Evolutionary conservation across 2,329 filamentous ascomycete species (phyloP).

Genomic region (Talaromyces amestolkiae): DNA sequence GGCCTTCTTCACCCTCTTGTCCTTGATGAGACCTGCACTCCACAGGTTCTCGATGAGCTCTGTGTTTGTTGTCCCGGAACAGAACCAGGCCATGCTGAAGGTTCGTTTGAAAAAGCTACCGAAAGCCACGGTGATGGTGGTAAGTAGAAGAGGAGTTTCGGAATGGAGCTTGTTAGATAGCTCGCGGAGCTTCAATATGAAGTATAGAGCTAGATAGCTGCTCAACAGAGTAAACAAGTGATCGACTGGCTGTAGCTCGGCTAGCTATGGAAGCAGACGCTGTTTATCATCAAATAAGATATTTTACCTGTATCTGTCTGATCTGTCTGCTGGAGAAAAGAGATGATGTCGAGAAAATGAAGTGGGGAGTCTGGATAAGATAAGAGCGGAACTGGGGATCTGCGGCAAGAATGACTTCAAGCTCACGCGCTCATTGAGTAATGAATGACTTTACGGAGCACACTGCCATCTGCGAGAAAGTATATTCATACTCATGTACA

Average conservation of each 20-base stretch:
- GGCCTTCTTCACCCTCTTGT: conserved; percentile 69
- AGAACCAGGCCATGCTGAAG: conserved; percentile 79
- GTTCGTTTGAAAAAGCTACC: conserved; percentile 17
- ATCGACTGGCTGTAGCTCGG: background rate
- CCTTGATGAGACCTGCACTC: conserved; percentile 69
- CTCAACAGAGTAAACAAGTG: background rate
- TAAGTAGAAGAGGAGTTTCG: background rate
- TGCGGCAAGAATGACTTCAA: conserved; percentile 12
- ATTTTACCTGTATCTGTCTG: background rate
- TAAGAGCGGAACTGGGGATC: conserved; percentile 1
- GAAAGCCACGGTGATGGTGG: conserved; percentile 17
- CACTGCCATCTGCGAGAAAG: background rate
- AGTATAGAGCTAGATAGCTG: background rate
- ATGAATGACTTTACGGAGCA: background rate
- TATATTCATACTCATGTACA: too few relatives aligned
- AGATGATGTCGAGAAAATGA: background rate
- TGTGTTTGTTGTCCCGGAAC: conserved; percentile 70
- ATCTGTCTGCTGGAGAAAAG: background rate
- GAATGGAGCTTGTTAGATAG: background rate
- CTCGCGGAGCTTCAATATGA: background rate
- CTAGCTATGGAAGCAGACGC: too few relatives aligned
- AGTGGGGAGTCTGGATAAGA: conserved; percentile 7
- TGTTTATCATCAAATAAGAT: background rate
- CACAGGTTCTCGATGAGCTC: conserved; percentile 77
- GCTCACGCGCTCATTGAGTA: conserved; percentile 10